A percentile compares a stretch with the other conserved stretches of the same genome.
These are phyloP conservation scores for Circinella minor DNA, from an alignment of 371 early-diverging fungal genomes.

Conservation along the genomic window DNA sequence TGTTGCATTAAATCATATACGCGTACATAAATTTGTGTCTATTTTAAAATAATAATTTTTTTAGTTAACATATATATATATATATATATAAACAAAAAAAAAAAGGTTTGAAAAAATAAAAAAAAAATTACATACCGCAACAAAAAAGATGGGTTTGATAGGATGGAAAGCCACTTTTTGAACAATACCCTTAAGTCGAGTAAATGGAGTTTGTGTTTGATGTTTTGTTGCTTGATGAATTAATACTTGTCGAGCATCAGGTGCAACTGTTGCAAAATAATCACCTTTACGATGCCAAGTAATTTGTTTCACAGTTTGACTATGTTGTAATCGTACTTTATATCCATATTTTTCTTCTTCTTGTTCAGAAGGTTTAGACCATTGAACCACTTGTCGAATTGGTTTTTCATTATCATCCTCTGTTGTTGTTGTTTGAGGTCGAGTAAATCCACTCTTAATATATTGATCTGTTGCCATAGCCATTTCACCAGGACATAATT, in stretches of 20 bases:
- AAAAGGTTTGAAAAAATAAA: neutral
- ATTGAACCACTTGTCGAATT: slow-evolving; percentile 43
- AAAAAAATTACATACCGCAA: slow-evolving; percentile 66
- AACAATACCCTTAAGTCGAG: slow-evolving; percentile 84
- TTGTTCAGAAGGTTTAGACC: slow-evolving; percentile 64
- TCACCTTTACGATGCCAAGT: slow-evolving; percentile 98
- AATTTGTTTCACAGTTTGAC: slow-evolving; percentile 75
- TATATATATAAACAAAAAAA: no score
- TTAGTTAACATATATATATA: no score
- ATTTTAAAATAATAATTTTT: no score
- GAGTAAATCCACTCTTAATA: slow-evolving; percentile 56
- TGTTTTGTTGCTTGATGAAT: slow-evolving; percentile 93
- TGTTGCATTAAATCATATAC: slow-evolving; percentile 93
- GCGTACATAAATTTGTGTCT: slow-evolving; percentile 92
- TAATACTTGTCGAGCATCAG: slow-evolving; percentile 76
- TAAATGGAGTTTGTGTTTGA: slow-evolving; percentile 90
- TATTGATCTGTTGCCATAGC: slow-evolving; percentile 54
- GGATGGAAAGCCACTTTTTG: slow-evolving; percentile 95
- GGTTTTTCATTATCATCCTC: slow-evolving; percentile 28
- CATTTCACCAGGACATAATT: slow-evolving; percentile 53
- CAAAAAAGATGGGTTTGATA: slow-evolving; percentile 88
- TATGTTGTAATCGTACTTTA: slow-evolving; percentile 55
- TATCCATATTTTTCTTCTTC: slow-evolving; percentile 60
- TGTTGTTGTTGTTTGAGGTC: slow-evolving; percentile 1
- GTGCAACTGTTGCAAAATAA: slow-evolving; percentile 88